Percentiles rank a stretch among this genome's conserved stretches.
phyloP scores from a whole-genome alignment of 1,284 basidiomycete species.

The Hypsizygus ulmarius region DNA sequence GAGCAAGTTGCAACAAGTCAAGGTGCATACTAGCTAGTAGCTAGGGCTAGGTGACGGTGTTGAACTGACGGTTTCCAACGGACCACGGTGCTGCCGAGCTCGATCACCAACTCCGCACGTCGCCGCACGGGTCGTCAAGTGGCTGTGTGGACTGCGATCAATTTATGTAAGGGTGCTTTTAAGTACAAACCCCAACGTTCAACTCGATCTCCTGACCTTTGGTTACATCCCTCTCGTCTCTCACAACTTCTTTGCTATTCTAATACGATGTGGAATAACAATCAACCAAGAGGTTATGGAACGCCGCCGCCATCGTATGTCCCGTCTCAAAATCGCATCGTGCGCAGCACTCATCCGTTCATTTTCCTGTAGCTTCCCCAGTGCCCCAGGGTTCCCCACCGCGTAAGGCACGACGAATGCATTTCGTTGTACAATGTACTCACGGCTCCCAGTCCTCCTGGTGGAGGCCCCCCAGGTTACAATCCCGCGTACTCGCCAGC shows the following conservation, averaged over 20 bases:
- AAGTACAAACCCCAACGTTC: background rate
- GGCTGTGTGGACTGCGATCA: too few species aligned
- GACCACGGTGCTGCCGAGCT: too few species aligned
- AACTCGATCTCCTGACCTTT: background rate
- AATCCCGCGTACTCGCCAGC: constrained; percentile 34
- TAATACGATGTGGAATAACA: constrained; percentile 25
- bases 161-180: background rate
- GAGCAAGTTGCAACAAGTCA: too few species aligned
- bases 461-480: constrained; percentile 26
- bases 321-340: background rate
- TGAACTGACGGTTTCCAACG: too few species aligned
- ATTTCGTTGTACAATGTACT: background rate
- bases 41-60: too few species aligned
- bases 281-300: constrained; percentile 18
- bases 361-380: constrained; percentile 23
- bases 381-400: constrained; percentile 20
- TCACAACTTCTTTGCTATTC: background rate
- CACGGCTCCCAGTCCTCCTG: constrained; percentile 16
- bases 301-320: constrained; percentile 19
- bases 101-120: too few species aligned
- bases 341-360: constrained; percentile 14
- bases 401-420: constrained; percentile 7
- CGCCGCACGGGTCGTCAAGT: too few species aligned
- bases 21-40: too few species aligned
- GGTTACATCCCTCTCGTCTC: background rate